These are phyloP conservation scores for Elsinoe arachidis DNA, from an alignment of 2,329 filamentous ascomycete species.

Conservation along the genomic window DNA sequence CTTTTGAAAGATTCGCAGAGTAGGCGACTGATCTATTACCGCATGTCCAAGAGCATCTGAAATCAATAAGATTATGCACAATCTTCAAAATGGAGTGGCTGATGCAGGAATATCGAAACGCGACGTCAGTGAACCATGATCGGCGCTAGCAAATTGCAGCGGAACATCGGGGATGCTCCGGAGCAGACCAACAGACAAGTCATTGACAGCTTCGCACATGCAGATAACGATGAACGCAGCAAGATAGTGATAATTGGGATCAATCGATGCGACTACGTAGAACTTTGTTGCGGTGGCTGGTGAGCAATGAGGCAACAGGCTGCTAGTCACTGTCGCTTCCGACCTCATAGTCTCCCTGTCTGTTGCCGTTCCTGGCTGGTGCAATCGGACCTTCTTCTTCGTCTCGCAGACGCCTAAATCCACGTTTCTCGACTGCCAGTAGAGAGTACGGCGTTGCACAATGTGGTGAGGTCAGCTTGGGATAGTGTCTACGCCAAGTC, in stretches of 20 bases:
- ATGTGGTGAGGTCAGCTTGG: slow-evolving; percentile 39
- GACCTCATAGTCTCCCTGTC: slow-evolving; percentile 12
- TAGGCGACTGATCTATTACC: background rate
- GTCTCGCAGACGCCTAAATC: slow-evolving; percentile 34
- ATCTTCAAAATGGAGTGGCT: background rate
- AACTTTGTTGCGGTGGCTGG: too few species aligned
- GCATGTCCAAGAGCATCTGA: background rate
- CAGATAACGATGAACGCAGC: too few species aligned
- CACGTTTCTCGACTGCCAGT: slow-evolving; percentile 25
- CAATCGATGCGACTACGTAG: too few species aligned
- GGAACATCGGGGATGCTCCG: background rate
- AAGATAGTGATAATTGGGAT: too few species aligned
- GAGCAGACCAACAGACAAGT: background rate
- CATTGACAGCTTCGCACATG: background rate
- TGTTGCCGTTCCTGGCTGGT: background rate
- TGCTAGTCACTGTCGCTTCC: slow-evolving; percentile 10
- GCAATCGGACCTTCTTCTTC: slow-evolving; percentile 33
- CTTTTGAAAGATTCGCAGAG: background rate
- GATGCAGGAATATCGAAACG: background rate
- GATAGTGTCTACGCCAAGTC: slow-evolving; percentile 54
- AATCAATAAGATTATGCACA: background rate
- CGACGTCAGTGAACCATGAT: background rate
- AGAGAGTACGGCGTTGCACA: slow-evolving; percentile 46
- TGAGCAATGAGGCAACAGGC: background rate
- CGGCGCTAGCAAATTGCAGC: background rate